Conservation (phyloP, 2,329 filamentous ascomycete genomes). For the Colletotrichum noveboracense region DNA sequence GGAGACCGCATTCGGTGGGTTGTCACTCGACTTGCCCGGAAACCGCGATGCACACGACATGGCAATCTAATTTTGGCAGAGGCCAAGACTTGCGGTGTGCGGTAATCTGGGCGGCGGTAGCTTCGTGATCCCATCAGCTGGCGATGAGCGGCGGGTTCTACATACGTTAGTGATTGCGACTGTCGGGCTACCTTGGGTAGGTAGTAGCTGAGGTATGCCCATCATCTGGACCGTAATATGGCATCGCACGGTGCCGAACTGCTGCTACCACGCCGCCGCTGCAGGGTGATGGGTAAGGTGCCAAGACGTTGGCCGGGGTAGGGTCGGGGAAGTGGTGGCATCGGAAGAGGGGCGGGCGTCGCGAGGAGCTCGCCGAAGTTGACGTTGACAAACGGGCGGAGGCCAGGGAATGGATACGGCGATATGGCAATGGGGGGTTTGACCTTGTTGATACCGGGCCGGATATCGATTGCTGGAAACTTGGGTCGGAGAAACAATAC, state of each 20-base stretch:
- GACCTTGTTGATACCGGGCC: not conserved
- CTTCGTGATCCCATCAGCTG: slow-evolving; percentile 4
- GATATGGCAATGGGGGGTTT: not conserved
- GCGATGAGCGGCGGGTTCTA: not conserved
- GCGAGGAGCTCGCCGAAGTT: slow-evolving; percentile 45
- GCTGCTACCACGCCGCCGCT: not conserved
- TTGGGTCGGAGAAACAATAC: slow-evolving; percentile 4
- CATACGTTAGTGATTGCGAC: not conserved
- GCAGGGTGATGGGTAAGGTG: slow-evolving; percentile 7
- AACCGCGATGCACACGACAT: not conserved
- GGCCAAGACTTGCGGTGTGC: not conserved
- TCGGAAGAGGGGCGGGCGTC: slow-evolving; percentile 11
- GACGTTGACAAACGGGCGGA: slow-evolving; percentile 29
- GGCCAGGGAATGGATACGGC: not conserved
- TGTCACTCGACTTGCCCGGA: not conserved
- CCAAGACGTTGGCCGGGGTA: slow-evolving; percentile 9
- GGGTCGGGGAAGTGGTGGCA: slow-evolving; percentile 13
- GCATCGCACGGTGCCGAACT: slow-evolving; percentile 7
- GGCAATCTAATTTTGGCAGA: not conserved
- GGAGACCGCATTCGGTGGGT: not conserved
- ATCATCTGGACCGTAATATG: not conserved
- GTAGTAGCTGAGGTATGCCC: not conserved
- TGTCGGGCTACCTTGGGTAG: not conserved
- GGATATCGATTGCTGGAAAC: not conserved
- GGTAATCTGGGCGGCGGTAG: not conserved